Evolutionary conservation across 2,329 filamentous ascomycete genomes (phyloP).

Genomic region (Leptographium lundbergii): DNA sequence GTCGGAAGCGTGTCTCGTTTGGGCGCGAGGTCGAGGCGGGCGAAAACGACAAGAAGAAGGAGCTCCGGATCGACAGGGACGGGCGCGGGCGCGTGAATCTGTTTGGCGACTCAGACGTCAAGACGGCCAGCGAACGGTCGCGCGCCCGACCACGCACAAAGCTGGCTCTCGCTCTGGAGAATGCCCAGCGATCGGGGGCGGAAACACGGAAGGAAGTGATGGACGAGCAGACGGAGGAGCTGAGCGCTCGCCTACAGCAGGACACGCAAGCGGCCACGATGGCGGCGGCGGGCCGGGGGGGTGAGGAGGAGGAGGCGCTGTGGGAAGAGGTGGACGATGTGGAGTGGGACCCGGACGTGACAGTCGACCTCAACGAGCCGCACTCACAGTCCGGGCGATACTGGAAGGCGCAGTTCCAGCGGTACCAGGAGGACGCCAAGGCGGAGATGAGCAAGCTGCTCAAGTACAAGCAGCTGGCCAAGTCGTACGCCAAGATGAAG

Average conservation of each 20-base stretch:
- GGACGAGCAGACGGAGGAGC: slow-evolving; percentile 4
- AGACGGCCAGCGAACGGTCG: not conserved
- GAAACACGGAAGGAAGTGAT: slow-evolving; percentile 12
- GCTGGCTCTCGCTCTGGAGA: slow-evolving; percentile 33
- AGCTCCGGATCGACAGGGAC: slow-evolving; percentile 14
- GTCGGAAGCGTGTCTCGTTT: slow-evolving; percentile 54
- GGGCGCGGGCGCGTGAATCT: slow-evolving; percentile 8
- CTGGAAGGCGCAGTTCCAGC: slow-evolving; percentile 68
- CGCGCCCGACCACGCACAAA: slow-evolving; percentile 24
- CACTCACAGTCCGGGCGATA: slow-evolving; percentile 64
- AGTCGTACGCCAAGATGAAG: slow-evolving; percentile 66
- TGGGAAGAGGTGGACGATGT: slow-evolving; percentile 39
- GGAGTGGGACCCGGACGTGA: slow-evolving; percentile 43
- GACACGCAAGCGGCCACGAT: not conserved
- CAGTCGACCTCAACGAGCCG: slow-evolving; percentile 59
- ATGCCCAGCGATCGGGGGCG: slow-evolving; percentile 15
- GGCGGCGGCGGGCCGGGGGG: not conserved
- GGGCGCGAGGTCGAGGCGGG: slow-evolving; percentile 39
- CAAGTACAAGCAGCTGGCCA: slow-evolving; percentile 67
- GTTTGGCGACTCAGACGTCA: slow-evolving; percentile 3
- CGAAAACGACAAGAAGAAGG: slow-evolving; percentile 14
- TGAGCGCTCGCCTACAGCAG: slow-evolving; percentile 11
- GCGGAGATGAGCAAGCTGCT: slow-evolving; percentile 66
- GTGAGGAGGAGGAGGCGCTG: slow-evolving; percentile 25
- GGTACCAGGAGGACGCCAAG: slow-evolving; percentile 59